Evolutionary conservation across 352 stramenopile genomes (phyloP).

Genomic region (Paralagenidium karlingii): DNA sequence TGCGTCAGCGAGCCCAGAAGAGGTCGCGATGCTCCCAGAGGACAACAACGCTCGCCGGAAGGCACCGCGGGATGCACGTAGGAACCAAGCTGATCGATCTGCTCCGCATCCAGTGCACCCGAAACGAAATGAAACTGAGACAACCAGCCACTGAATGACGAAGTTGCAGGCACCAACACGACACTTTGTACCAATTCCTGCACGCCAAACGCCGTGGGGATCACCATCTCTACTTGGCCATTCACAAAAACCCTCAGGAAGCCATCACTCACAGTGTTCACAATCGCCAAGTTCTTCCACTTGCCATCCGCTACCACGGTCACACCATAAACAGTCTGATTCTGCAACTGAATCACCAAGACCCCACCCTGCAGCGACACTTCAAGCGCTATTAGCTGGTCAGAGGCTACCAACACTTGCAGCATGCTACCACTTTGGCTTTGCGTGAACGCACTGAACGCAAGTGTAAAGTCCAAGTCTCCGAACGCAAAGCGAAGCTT

Average conservation of each 20-base stretch:
- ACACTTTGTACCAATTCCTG: too few species aligned
- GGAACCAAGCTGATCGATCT: constrained; percentile 20
- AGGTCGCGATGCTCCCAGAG: too few species aligned
- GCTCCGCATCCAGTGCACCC: constrained; percentile 13
- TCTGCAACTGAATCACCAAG: too few species aligned
- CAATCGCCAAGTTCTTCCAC: constrained; percentile 8
- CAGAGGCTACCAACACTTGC: too few species aligned
- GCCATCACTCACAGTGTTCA: constrained; percentile 4
- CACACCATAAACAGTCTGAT: constrained; percentile 2
- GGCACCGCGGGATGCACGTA: too few species aligned
- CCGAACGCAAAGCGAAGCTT: constrained; percentile 24
- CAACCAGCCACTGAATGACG: constrained; percentile 29
- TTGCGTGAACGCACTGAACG: too few species aligned
- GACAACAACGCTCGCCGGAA: too few species aligned
- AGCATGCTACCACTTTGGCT: too few species aligned
- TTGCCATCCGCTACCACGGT: background rate
- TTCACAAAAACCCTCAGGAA: constrained; percentile 5
- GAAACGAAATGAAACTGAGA: constrained; percentile 27
- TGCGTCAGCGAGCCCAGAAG: too few species aligned
- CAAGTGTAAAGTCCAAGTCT: constrained; percentile 26
- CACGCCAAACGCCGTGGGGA: constrained; percentile 1
- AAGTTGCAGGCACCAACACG: constrained; percentile 9
- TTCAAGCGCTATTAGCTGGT: too few species aligned
- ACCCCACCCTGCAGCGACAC: too few species aligned
- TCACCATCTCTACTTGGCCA: background rate